Evolutionary conservation across 2,329 filamentous ascomycete genomes (phyloP), one percentile per base, ranked within the genome.

Genomic region (Xylariaceae sp.): DNA sequence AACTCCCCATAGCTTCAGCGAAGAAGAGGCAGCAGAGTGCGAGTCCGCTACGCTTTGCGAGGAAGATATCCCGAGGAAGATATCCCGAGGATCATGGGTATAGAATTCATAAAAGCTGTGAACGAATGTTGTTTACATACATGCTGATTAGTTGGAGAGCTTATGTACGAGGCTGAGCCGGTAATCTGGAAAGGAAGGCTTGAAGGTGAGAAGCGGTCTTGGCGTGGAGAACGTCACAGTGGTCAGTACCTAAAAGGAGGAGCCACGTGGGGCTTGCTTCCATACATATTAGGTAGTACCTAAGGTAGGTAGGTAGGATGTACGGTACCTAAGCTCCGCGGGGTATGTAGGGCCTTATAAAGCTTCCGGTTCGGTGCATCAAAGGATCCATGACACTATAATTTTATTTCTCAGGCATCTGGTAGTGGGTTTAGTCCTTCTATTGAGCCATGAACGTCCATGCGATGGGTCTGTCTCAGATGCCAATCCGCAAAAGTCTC

Each of bases 1-100:
- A 83, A 66, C 74, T 70, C 59, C 75, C 77, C 82, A 85, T 84
- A 63, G 68, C 70, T 70, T 54, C 59, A 49, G 56, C 43, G 57
- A 42, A 49, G 44, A 49, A 48, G 46, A 50, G 59, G 52, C 57
- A 58, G 60, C 65, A 65, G 63, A 60, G 47, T 51, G 56, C 44
- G 58, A 55, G 57, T 55, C 63, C 58, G 63, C 64, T 64, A 61
- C 54, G 61, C 61, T 60, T 52, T 56, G 56, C 57, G 58, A 52
- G 23, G 56, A 54, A 26, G 46, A 56, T 49, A 58, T 49, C 55
- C 57, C 50, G 62, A 60, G 48, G 60, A 61, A 26, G 46, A 56
- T 49, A 58, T 49, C 55, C 57, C 50, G 62, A 60, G 48, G 60
- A 61, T 59, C 66, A 69, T 70, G 64, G 63, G 62, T 62, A 51